These are phyloP conservation scores for Porcisia hertigi DNA, from an alignment of 208 protist genomes.

Conservation along the genomic window DNA sequence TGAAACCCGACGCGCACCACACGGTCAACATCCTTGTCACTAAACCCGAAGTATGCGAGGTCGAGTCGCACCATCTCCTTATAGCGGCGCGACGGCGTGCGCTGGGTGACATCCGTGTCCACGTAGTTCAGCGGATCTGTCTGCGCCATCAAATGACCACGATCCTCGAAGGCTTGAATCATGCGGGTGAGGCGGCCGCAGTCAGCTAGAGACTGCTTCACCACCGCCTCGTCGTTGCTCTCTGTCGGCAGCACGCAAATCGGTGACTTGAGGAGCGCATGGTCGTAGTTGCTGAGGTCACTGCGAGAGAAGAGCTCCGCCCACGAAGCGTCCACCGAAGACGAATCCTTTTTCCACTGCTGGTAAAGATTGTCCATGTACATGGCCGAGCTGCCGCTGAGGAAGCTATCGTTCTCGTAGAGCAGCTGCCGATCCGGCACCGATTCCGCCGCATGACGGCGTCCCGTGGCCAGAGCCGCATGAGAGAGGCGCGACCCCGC, in stretches of 20 bases:
- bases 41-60: conserved; percentile 86
- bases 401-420: conserved; percentile 84
- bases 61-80: conserved; percentile 69
- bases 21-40: conserved; percentile 57
- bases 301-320: conserved; percentile 54
- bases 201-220: conserved; percentile 78
- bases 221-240: conserved; percentile 30
- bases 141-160: conserved; percentile 79
- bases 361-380: conserved; percentile 89
- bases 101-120: conserved; percentile 45
- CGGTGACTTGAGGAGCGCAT: conserved; percentile 56
- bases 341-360: conserved; percentile 74
- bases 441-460: conserved; percentile 22
- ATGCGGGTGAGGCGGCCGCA: conserved; percentile 84
- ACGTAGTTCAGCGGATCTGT: conserved; percentile 84
- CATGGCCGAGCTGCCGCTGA: conserved; percentile 73
- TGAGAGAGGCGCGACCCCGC: conserved; percentile 4
- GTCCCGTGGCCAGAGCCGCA: conserved; percentile 7
- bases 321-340: conserved; percentile 80
- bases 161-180: conserved; percentile 90
- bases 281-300: conserved; percentile 49
- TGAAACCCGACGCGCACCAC: conserved; percentile 84
- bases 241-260: conserved; percentile 65
- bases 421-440: conserved; percentile 63
- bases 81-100: conserved; percentile 60